phyloP scores from a whole-genome alignment of 2,329 filamentous ascomycete genomes.

The Fusarium kyushuense region DNA sequence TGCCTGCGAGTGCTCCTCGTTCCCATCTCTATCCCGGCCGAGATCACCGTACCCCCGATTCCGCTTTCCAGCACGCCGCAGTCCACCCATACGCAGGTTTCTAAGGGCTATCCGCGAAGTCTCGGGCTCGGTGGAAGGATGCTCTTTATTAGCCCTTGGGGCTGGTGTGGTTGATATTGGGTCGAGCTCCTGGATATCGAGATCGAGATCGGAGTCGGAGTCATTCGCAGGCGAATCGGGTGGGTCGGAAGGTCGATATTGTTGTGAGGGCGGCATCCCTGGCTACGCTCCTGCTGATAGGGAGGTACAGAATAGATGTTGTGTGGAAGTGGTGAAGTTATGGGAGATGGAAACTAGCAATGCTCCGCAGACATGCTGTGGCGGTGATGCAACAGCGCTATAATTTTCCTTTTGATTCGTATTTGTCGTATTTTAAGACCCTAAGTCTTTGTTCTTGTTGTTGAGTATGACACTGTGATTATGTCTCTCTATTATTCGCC shows the following conservation, averaged over 20 bases:
- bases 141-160: constrained; percentile 49
- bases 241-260: constrained; percentile 67
- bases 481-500: constrained; percentile 18
- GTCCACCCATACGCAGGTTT: constrained; percentile 74
- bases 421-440: background rate
- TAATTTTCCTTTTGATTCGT: background rate
- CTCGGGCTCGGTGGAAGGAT: constrained; percentile 56
- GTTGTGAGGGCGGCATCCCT: constrained; percentile 69
- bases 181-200: constrained; percentile 84
- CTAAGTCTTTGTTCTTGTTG: constrained; percentile 6
- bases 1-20: constrained; percentile 74
- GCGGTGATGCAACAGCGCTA: constrained; percentile 13
- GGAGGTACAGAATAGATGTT: constrained; percentile 28
- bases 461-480: background rate
- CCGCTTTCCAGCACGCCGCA: constrained; percentile 68
- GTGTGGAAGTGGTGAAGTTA: constrained; percentile 33
- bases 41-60: constrained; percentile 70
- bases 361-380: constrained; percentile 46
- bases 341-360: constrained; percentile 34
- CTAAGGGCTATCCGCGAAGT: constrained; percentile 76
- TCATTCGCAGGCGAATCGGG: constrained; percentile 75
- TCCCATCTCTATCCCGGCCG: constrained; percentile 66
- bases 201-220: constrained; percentile 80
- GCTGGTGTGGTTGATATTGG: constrained; percentile 62
- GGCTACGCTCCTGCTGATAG: constrained; percentile 39